Evolutionary conservation across 2,329 filamentous ascomycete species (phyloP), one percentile per base, ranked within the genome.

Genomic region (Fusarium sp.): DNA sequence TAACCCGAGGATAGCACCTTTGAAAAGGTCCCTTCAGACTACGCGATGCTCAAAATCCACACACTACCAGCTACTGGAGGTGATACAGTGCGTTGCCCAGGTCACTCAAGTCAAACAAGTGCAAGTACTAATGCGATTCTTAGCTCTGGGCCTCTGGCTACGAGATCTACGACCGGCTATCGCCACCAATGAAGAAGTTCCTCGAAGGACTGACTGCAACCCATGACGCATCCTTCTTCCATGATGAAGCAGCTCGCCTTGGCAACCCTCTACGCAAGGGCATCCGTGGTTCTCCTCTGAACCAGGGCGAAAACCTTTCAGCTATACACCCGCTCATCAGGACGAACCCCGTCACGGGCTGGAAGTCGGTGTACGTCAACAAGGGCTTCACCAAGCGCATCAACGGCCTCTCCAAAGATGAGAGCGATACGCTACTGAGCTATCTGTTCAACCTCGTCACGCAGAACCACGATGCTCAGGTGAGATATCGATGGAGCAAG

Each of bases 131-230:
- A 85, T 31, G 86, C 86, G 6, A 31, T 54, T 85, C 85, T 7
- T 69, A 88, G 14, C 85, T 92, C 7, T 92, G 90, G 89, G 90
- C 89, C 0, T 90, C 88, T 1, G 89, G 89, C 2, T 91, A 91
- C 71, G 90, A 90, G 73, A 81, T 88, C 20, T 91, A 90, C 67
- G 88, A 90, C 73, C 83, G 87, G 6, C 81, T 91, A 9, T 90
- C 88, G 1, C 81, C 82, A 8, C 80, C 84, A 2, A 85, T 88
- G 81, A 83, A 83, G 70, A 81, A 80, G 31, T 85, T 89, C 70
- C 79, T 88, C 1, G 86, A 88, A 68, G 81, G 82, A 1, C 77
- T 90, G 16, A 89, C 87, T 0, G 88, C 85, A 18, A 88, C 86
- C 0, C 78, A 80, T 36, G 79, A 87, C 66, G 85, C 85, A 29